Conservation (phyloP, 495 filamentous ascomycete species). For the Penicilliopsis zonata region DNA sequence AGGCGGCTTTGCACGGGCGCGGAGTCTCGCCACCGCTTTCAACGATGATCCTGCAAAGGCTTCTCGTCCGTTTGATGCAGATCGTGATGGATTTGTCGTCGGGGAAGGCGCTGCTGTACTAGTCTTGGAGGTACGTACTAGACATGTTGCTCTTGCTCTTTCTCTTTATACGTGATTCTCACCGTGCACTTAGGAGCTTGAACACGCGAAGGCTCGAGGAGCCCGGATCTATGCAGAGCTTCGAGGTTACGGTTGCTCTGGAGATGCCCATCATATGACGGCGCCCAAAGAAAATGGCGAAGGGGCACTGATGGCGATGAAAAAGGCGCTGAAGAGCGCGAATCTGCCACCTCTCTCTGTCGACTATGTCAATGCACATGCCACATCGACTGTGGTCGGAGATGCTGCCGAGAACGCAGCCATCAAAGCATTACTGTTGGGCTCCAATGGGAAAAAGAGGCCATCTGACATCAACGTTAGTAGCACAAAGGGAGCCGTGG, state of each 20-base stretch:
- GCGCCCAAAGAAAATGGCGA: constrained; percentile 70
- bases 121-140: constrained; percentile 57
- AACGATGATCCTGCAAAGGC: constrained; percentile 63
- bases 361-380: constrained; percentile 94
- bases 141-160: constrained; percentile 2
- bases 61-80: constrained; percentile 80
- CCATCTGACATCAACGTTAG: constrained; percentile 67
- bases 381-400: constrained; percentile 73
- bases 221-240: constrained; percentile 84
- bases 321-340: constrained; percentile 65
- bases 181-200: constrained; percentile 49
- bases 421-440: constrained; percentile 67
- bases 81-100: constrained; percentile 78
- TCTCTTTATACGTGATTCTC: not conserved
- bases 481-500: constrained; percentile 87
- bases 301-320: constrained; percentile 79
- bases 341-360: constrained; percentile 53
- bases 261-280: constrained; percentile 88
- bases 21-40: constrained; percentile 69
- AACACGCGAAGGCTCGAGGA: constrained; percentile 70
- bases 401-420: constrained; percentile 82
- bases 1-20: constrained; percentile 77
- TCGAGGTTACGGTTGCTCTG: constrained; percentile 74
- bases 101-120: constrained; percentile 84
- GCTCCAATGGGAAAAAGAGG: constrained; percentile 48